Evolutionary conservation across 495 filamentous ascomycete genomes (phyloP).

Genomic region (Penicillium longicatenatum): DNA sequence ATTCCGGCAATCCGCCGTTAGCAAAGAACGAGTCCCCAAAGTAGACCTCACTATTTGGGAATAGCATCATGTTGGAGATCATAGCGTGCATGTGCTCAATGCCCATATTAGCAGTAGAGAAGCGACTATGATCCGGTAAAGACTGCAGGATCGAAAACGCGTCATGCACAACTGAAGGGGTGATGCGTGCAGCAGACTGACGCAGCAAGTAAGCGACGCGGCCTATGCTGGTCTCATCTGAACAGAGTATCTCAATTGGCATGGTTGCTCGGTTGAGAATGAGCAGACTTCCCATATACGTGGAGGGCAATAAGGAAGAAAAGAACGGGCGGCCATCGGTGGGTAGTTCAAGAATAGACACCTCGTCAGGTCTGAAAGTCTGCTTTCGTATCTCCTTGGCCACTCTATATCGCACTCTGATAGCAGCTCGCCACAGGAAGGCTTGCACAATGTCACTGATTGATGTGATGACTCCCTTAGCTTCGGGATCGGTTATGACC

Average conservation of each 20-base stretch:
- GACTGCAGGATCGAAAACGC: slow-evolving; percentile 10
- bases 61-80: slow-evolving; percentile 16
- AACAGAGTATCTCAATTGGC: slow-evolving; percentile 14
- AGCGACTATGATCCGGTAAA: slow-evolving; percentile 4
- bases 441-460: slow-evolving; percentile 8
- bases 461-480: slow-evolving; percentile 7
- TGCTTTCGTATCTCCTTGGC: slow-evolving; percentile 6
- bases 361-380: slow-evolving; percentile 6
- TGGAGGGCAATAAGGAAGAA: neutral
- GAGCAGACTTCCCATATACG: slow-evolving; percentile 10
- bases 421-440: slow-evolving; percentile 8
- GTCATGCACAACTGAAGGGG: slow-evolving; percentile 10
- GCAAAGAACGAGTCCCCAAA: slow-evolving; percentile 13
- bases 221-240: slow-evolving; percentile 8
- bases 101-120: slow-evolving; percentile 12
- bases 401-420: neutral
- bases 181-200: slow-evolving; percentile 11
- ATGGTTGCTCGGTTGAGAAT: slow-evolving; percentile 13
- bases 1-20: neutral
- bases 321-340: slow-evolving; percentile 10
- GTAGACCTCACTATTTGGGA: slow-evolving; percentile 4
- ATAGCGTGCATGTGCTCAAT: slow-evolving; percentile 15
- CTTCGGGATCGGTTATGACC: slow-evolving; percentile 10
- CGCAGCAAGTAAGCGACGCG: slow-evolving; percentile 12
- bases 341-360: slow-evolving; percentile 9